These are phyloP conservation scores for Suhomyces kunorum DNA, from an alignment of 1,139 yeast genomes.

Conservation along the genomic window DNA sequence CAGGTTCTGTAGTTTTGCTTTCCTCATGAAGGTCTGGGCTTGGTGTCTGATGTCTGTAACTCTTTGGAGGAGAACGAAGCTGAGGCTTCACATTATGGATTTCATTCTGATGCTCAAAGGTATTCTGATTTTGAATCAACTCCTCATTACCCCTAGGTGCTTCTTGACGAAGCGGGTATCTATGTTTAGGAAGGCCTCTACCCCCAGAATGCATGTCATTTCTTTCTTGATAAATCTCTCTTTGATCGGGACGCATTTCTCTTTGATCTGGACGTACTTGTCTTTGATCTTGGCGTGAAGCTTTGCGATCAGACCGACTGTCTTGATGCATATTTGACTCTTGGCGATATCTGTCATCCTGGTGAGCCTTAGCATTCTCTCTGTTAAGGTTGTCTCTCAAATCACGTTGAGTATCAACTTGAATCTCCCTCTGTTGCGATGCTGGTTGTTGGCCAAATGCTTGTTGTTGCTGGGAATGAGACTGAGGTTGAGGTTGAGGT, in stretches of 20 bases:
- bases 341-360: not conserved
- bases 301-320: not conserved
- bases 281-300: not conserved
- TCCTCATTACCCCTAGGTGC: not conserved
- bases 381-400: not conserved
- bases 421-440: not conserved
- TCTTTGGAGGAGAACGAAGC: slow-evolving; percentile 13
- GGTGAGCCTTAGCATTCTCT: not conserved
- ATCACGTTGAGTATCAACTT: not conserved
- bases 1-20: not conserved
- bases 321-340: not conserved
- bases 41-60: slow-evolving; percentile 13
- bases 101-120: not conserved
- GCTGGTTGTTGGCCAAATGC: not conserved
- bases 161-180: not conserved
- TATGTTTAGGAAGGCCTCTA: not conserved
- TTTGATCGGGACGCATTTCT: not conserved
- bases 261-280: not conserved
- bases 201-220: not conserved
- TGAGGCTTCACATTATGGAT: not conserved
- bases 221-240: not conserved
- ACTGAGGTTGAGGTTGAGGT: no score
- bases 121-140: not conserved
- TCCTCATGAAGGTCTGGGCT: not conserved
- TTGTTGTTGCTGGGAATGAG: not conserved